Evolutionary conservation across 1,139 yeast species (phyloP).

Genomic region (Geotrichum aggregatum): DNA sequence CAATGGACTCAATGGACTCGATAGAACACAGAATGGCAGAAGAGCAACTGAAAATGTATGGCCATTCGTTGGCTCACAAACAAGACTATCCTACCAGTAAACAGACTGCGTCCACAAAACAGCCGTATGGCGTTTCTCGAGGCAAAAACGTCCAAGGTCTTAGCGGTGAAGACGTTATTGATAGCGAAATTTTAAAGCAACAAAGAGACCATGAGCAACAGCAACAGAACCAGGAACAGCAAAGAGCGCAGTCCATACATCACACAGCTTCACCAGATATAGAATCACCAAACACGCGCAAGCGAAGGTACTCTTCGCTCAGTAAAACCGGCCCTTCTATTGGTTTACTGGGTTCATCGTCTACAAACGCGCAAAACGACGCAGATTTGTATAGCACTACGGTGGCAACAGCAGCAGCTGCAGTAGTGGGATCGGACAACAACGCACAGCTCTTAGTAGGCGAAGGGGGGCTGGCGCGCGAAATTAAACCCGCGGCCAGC

Average conservation of each 20-base stretch:
- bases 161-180: neutral
- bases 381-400: slow-evolving; percentile 5
- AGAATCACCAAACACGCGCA: neutral
- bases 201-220: slow-evolving; percentile 3
- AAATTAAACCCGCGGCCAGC: slow-evolving; percentile 46
- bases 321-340: neutral
- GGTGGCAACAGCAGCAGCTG: slow-evolving; percentile 16
- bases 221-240: slow-evolving; percentile 1
- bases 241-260: neutral
- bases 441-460: neutral
- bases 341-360: neutral
- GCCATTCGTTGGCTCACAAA: too few species aligned
- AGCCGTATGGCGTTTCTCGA: too few species aligned
- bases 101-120: too few species aligned
- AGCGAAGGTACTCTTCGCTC: neutral
- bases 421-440: neutral
- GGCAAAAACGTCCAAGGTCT: too few species aligned
- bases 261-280: too few species aligned
- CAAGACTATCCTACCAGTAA: too few species aligned
- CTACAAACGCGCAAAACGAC: neutral
- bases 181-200: slow-evolving; percentile 7
- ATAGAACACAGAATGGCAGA: too few species aligned
- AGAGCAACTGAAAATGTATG: too few species aligned
- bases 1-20: too few species aligned
- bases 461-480: neutral